These are phyloP conservation scores for Dryas alaskensis DNA, from an alignment of 306 rosid species.

Conservation along the genomic window DNA sequence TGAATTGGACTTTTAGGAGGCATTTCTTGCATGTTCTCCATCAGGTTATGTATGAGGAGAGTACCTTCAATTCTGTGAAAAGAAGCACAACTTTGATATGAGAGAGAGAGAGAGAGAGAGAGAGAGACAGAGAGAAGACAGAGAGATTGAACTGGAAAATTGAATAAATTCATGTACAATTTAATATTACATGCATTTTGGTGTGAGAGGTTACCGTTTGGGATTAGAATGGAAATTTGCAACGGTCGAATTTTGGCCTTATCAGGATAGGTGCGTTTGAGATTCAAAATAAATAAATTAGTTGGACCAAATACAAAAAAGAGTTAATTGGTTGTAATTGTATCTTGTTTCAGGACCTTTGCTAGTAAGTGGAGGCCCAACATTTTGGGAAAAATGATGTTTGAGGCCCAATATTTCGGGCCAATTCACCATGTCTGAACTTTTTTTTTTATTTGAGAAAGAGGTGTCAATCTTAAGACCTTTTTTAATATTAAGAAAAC, in stretches of 20 bases:
- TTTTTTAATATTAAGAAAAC: no score
- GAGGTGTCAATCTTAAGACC: no score
- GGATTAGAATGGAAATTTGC: slow-evolving; percentile 8
- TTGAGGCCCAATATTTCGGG: no score
- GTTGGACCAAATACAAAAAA: no score
- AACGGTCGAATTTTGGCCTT: slow-evolving; percentile 43
- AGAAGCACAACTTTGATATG: neutral
- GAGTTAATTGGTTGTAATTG: no score
- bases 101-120: neutral
- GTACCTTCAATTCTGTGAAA: neutral
- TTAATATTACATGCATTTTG: neutral
- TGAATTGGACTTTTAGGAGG: slow-evolving; percentile 38
- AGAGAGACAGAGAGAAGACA: neutral
- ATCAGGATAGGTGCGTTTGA: neutral
- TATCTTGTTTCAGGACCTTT: no score
- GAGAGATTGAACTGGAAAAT: neutral
- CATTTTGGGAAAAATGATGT: no score
- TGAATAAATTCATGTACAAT: neutral
- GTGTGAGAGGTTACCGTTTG: slow-evolving; percentile 35
- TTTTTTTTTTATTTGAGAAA: no score
- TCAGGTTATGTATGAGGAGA: neutral
- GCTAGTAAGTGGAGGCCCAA: no score
- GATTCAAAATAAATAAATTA: slow-evolving; percentile 7
- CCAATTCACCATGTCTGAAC: no score
- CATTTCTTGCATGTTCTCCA: slow-evolving; percentile 43